Percentiles rank a stretch among this genome's conserved stretches.
These are phyloP conservation scores for Blepharisma stoltei DNA, from an alignment of 73 alveolate species.

Conservation along the genomic window DNA sequence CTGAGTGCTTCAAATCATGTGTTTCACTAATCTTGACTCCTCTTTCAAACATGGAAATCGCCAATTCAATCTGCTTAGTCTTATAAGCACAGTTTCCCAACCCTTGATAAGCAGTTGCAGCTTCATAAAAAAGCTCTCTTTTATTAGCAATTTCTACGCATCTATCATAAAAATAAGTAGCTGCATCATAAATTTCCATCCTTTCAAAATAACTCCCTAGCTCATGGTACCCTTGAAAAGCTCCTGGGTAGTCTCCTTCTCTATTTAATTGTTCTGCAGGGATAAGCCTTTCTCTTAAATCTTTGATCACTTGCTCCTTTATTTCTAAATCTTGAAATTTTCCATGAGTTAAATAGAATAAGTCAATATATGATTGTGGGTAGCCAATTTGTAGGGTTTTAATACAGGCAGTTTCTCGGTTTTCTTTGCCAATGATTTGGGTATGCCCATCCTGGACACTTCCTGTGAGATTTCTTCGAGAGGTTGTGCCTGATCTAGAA, in stretches of 20 bases:
- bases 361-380: conserved; percentile 57
- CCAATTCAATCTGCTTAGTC: conserved; percentile 55
- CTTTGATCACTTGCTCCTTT: conserved; percentile 40
- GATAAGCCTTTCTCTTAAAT: conserved; percentile 43
- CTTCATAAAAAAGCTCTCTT: conserved; percentile 50
- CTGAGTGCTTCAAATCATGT: conserved; percentile 35
- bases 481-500: not conserved
- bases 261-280: conserved; percentile 57
- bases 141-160: conserved; percentile 54
- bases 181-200: conserved; percentile 62
- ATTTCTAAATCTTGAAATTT: conserved; percentile 35
- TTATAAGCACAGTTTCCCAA: conserved; percentile 69
- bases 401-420: not conserved
- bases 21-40: conserved; percentile 57
- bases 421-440: not conserved
- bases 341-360: conserved; percentile 58
- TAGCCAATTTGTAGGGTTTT: conserved; percentile 45
- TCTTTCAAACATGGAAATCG: conserved; percentile 55
- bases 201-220: conserved; percentile 52
- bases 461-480: not conserved
- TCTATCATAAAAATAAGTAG: conserved; percentile 62
- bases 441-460: not conserved
- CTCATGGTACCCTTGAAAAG: conserved; percentile 42
- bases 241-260: conserved; percentile 43
- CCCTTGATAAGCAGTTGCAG: conserved; percentile 61